Evolutionary conservation across 1,139 yeast species (phyloP), one percentile per base, ranked within the genome.

Genomic region (Entelexis paramagnoliae): DNA sequence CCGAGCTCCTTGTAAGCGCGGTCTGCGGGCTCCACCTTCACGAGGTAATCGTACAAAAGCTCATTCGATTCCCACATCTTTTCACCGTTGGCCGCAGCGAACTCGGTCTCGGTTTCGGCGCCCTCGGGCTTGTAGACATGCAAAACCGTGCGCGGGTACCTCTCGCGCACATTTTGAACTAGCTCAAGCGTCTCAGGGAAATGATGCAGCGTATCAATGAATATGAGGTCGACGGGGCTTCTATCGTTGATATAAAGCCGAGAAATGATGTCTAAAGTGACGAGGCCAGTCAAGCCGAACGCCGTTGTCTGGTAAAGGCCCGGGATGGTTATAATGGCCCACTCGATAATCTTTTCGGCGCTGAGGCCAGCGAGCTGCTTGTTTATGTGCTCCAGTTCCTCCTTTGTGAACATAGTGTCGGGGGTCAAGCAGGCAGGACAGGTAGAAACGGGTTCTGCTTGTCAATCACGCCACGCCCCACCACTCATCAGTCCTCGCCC

Each of bases 131-230:
- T 76, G 68, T 73, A 87, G 2, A 83, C 71, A 59, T 83, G 81
- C 28, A 86, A 68, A 14, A 67, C 67, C 49, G 71, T 72, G 11
- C 66, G 64, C 20, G 80, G 75, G 65, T 91, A 91, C 58, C 72
- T 76, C 13, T 64, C 59, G 61, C 77, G 70, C 38, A 91, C 75
- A 19, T 71, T 72, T 1, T 77, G 72, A 4, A 88, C 81, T 48
- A 91, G 73, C n/a, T 81, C 85, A 44, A 82, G 70, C 0, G 98
- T 91, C 67, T 91, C 97, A 13, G 91, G 87, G 72, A 91, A 91
- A 65, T 89, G 96, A 65, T 89, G 86, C 55, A 91, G 72, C 0
- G 98, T 91, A 65, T 91, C 97, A 46, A 89, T 73, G 64, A 89
- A 91, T 4, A 91, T 83, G 54, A 89, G 72, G 54, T 88, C 95